Conservation (phyloP, 1,139 yeast species). For the Geotrichum australiense region DNA sequence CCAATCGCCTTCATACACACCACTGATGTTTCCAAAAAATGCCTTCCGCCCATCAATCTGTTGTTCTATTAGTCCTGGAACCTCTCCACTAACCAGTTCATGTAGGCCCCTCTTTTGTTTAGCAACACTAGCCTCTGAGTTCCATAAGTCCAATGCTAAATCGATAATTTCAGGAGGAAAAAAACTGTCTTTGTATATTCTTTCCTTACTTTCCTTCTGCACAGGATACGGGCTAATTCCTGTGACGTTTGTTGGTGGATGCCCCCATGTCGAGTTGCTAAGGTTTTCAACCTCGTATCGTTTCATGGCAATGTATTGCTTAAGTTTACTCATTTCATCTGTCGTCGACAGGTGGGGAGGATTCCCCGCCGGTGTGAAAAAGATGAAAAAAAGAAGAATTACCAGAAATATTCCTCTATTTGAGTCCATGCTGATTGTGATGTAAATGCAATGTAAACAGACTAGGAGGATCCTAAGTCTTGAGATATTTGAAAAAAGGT, state of each 20-base stretch:
- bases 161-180: slow-evolving; percentile 54
- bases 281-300: slow-evolving; percentile 35
- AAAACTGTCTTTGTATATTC: slow-evolving; percentile 45
- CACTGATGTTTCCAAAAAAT: slow-evolving; percentile 24
- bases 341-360: slow-evolving; percentile 29
- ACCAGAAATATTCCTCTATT: slow-evolving; percentile 26
- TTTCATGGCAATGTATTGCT: slow-evolving; percentile 34
- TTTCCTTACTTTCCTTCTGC: slow-evolving; percentile 15
- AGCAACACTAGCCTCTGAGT: slow-evolving; percentile 26
- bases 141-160: slow-evolving; percentile 47
- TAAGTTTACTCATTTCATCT: slow-evolving; percentile 27
- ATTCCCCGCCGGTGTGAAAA: slow-evolving; percentile 27
- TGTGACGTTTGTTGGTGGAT: slow-evolving; percentile 66
- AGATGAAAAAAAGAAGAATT: slow-evolving; percentile 25
- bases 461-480: not conserved
- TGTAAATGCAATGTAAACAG: not conserved
- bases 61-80: not conserved
- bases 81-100: too few species aligned
- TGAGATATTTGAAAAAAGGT: not conserved
- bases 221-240: slow-evolving; percentile 42
- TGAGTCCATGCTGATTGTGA: slow-evolving; percentile 21
- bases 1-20: slow-evolving; percentile 25
- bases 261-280: slow-evolving; percentile 38
- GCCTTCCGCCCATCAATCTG: slow-evolving; percentile 5
- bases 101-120: slow-evolving; percentile 12